Evolutionary conservation across 2,329 filamentous ascomycete genomes (phyloP), one percentile per base, ranked within the genome.

Genomic region (Talaromyces piceae): DNA sequence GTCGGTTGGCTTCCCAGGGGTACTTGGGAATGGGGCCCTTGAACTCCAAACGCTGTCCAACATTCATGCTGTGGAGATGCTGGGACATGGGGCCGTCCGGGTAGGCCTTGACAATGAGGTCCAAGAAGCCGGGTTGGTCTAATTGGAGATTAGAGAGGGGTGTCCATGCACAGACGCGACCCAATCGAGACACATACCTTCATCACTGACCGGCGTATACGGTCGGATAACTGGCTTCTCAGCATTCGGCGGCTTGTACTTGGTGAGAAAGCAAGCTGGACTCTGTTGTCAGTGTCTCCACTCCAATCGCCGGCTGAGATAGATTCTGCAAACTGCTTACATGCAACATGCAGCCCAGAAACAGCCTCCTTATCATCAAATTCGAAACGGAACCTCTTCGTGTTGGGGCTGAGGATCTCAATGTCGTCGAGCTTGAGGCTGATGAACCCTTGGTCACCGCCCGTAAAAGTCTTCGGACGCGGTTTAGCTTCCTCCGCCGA

Each of bases 21-120:
- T 96, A 97, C 74, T 98, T 98, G 63, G 89, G 88, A 33, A 98
- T 82, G 2, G 93, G 93, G 16, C 93, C 93, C 80, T 98, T 97
- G 77, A 98, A 83, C 56, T 91, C 85, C 50, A 98, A 83, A 13
- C 79, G 78, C 71, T 97, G 86, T 56, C 90, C 88, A 41, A 88
- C 84, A 28, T 79, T 77, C 82, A 98, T 81, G 66, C 80, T 78
- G 78, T 95, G 88, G 47, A 98, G 68, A 75, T 97, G 87, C 59
- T 83, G 81, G 57, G 88, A 94, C 93, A 98, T 97, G 56, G 88
- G 85, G 31, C 93, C 93, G 63, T 84, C 79, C 56, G 87, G 86
- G 76, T 98, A 98, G 64, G 82, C 83, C 80, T 98, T 98, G 65
- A 98, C 80, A 48, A 98, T 70, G 55, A 98, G 83, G 62, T 97